phyloP scores from a whole-genome alignment of 2,329 filamentous ascomycete genomes.

The Xylaria hypoxylon region DNA sequence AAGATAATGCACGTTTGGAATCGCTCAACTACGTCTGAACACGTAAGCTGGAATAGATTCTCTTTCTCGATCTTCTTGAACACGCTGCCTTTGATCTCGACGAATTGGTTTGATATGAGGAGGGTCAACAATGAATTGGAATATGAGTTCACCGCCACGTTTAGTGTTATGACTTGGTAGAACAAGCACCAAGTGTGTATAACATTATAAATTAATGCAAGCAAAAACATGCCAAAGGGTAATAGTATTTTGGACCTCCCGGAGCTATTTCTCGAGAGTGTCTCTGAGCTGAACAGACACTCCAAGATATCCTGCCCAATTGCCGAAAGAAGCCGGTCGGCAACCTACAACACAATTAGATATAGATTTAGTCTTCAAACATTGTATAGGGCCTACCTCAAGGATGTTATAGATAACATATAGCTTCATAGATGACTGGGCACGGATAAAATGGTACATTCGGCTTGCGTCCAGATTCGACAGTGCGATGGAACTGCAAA shows the following conservation, averaged over 20 bases:
- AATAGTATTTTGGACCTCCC: conserved; percentile 91
- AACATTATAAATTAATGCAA: conserved; percentile 89
- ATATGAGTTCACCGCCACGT: conserved; percentile 98
- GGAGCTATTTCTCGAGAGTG: conserved; percentile 85
- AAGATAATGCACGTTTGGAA: conserved; percentile 99
- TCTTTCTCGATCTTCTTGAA: conserved; percentile 99
- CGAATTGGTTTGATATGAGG: conserved; percentile 96
- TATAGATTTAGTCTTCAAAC: neutral
- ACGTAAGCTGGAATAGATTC: conserved; percentile 95
- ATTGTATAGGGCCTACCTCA: conserved; percentile 66
- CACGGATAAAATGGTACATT: conserved; percentile 98
- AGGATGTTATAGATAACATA: conserved; percentile 99
- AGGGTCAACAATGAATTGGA: conserved; percentile 94
- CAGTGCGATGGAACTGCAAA: conserved; percentile 84
- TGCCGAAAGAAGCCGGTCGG: conserved; percentile 88
- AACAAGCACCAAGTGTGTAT: conserved; percentile 89
- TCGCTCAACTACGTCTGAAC: conserved; percentile 94
- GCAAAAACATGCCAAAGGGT: conserved; percentile 89
- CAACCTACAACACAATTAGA: conserved; percentile 61
- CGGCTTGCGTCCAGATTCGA: conserved; percentile 94
- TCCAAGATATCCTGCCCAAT: conserved; percentile 96
- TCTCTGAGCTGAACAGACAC: conserved; percentile 93
- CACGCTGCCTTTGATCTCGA: conserved; percentile 97
- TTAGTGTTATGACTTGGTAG: conserved; percentile 97
- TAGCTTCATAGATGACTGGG: conserved; percentile 95